These are phyloP conservation scores for Laburnicola sp. DNA, from an alignment of 2,329 filamentous ascomycete genomes.

Conservation along the genomic window DNA sequence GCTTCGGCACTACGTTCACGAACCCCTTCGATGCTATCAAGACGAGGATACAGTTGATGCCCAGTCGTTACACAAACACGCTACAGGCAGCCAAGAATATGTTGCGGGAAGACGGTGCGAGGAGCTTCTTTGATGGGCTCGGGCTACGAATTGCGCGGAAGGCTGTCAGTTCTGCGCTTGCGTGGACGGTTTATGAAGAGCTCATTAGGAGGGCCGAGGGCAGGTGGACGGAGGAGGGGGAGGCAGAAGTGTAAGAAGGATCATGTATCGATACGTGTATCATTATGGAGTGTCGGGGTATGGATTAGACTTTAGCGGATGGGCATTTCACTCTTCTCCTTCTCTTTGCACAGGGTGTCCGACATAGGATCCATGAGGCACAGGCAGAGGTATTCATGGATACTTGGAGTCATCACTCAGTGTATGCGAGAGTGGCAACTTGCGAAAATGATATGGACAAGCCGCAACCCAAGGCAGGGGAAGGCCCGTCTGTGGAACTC, in stretches of 20 bases:
- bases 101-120: conserved; percentile 76
- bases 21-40: conserved; percentile 98
- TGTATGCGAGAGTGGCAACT: background rate
- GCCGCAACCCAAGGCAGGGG: background rate
- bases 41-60: conserved; percentile 90
- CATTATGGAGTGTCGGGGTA: background rate
- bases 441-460: no score
- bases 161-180: conserved; percentile 88
- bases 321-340: background rate
- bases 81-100: conserved; percentile 75
- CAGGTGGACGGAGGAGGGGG: conserved; percentile 34
- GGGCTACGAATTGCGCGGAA: conserved; percentile 87
- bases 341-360: background rate
- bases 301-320: background rate
- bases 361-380: no score
- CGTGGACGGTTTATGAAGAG: conserved; percentile 97
- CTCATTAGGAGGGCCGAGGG: conserved; percentile 73
- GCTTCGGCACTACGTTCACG: conserved; percentile 81
- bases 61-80: conserved; percentile 79
- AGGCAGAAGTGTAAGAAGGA: conserved; percentile 25
- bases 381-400: background rate
- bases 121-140: conserved; percentile 82
- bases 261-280: conserved; percentile 12
- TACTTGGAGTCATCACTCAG: conserved; percentile 3
- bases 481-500: conserved; percentile 16